phyloP scores from a whole-genome alignment of 2,329 filamentous ascomycete species.

The Calonectria pauciramosa region DNA sequence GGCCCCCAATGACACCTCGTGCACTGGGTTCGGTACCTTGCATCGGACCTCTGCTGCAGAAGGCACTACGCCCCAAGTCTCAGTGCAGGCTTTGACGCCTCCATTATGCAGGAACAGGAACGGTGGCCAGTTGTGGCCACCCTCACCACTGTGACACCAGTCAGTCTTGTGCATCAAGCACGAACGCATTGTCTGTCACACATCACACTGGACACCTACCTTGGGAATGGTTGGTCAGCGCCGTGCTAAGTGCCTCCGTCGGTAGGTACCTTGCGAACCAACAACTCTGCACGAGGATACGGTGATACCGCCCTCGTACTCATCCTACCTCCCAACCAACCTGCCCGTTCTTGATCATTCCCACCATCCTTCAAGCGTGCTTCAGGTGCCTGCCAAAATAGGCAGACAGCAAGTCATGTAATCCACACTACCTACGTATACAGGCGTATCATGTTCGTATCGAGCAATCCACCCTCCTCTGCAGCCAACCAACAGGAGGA shows the following conservation, averaged over 20 bases:
- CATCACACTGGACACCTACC: conserved; percentile 18
- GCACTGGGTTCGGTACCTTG: conserved; percentile 43
- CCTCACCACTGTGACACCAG: conserved; percentile 32
- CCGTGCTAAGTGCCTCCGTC: not conserved
- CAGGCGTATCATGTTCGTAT: not conserved
- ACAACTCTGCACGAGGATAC: not conserved
- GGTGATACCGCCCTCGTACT: not conserved
- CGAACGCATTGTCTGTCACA: conserved; percentile 21
- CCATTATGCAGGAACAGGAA: conserved; percentile 48
- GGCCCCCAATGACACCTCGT: conserved; percentile 26
- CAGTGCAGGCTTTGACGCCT: conserved; percentile 35
- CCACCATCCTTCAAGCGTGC: conserved; percentile 17
- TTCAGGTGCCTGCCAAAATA: conserved; percentile 28
- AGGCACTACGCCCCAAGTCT: conserved; percentile 22
- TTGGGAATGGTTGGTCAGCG: not conserved
- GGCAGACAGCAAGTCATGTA: conserved; percentile 18
- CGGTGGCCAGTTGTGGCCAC: conserved; percentile 39
- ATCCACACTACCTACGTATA: conserved; percentile 13
- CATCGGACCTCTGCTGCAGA: conserved; percentile 43
- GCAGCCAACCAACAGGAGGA: not conserved
- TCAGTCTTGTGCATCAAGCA: conserved; percentile 23
- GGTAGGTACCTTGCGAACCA: not conserved
- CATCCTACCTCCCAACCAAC: conserved; percentile 3
- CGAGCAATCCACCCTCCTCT: not conserved
- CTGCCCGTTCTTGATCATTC: conserved; percentile 8